Conservation (phyloP, 108 stramenopile species). For the Nitzschia palea region DNA sequence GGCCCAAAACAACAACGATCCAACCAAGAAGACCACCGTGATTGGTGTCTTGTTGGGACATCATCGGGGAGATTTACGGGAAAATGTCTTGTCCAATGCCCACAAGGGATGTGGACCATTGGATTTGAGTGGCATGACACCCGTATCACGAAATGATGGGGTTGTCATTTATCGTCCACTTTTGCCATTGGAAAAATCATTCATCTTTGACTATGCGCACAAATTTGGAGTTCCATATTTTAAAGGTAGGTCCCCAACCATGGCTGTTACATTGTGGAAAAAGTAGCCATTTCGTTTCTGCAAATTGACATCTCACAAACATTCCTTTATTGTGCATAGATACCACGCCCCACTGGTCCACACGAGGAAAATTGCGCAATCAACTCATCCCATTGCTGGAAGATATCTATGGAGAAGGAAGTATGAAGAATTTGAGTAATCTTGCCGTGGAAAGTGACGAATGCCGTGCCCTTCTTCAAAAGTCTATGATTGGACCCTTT, state of each 20-base stretch:
- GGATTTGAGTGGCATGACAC: constrained; percentile 84
- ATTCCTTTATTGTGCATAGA: constrained; percentile 47
- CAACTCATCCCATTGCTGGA: constrained; percentile 88
- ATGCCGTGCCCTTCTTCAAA: constrained; percentile 62
- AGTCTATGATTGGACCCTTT: constrained; percentile 66
- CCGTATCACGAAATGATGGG: constrained; percentile 82
- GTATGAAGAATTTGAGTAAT: constrained; percentile 79
- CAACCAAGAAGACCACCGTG: not conserved
- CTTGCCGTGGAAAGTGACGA: constrained; percentile 84
- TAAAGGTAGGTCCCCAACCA: constrained; percentile 95
- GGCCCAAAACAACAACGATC: constrained; percentile 2
- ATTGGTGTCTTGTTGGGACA: constrained; percentile 94
- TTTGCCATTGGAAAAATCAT: constrained; percentile 72
- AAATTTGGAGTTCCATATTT: constrained; percentile 94
- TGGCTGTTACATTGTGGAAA: too few relatives aligned
- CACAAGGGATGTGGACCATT: constrained; percentile 90
- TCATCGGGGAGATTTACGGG: constrained; percentile 95
- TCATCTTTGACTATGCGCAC: constrained; percentile 90
- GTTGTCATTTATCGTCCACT: constrained; percentile 90
- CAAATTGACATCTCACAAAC: too few relatives aligned
- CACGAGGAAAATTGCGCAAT: constrained; percentile 93
- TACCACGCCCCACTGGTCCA: constrained; percentile 94
- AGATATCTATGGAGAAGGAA: constrained; percentile 95
- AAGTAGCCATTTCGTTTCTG: too few relatives aligned
- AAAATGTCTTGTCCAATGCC: constrained; percentile 95